These are phyloP conservation scores for Eimeria acervulina DNA, from an alignment of 169 alveolate genomes.

Conservation along the genomic window DNA sequence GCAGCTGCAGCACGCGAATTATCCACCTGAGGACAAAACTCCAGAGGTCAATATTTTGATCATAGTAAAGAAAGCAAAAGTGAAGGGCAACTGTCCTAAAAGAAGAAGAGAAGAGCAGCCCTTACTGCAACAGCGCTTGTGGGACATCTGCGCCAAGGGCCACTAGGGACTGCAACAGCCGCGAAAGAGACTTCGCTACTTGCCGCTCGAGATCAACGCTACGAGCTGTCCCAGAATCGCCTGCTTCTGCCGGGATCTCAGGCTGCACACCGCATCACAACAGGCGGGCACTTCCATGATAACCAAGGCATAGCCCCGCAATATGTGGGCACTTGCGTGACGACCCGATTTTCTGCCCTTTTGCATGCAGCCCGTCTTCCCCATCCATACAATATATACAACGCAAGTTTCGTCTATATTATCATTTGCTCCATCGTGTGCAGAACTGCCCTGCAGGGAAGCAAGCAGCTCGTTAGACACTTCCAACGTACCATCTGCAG, in stretches of 20 bases:
- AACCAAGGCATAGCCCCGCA: background rate
- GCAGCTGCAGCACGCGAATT: background rate
- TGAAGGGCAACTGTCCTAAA: too few relatives aligned
- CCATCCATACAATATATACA: background rate
- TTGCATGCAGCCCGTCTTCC: background rate
- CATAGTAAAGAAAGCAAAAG: background rate
- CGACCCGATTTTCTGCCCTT: background rate
- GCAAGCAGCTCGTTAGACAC: background rate
- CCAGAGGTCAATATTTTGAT: background rate
- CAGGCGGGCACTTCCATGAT: background rate
- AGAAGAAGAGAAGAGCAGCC: background rate
- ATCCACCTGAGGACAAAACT: background rate
- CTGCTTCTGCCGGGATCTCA: background rate
- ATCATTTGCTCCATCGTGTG: background rate
- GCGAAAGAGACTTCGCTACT: constrained; percentile 57
- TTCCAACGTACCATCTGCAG: constrained; percentile 5
- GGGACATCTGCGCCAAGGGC: constrained; percentile 42
- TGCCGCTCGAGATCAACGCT: constrained; percentile 6
- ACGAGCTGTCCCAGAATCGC: background rate
- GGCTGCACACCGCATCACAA: background rate
- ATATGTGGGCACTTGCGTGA: background rate
- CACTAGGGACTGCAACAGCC: constrained; percentile 66
- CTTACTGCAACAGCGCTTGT: constrained; percentile 44
- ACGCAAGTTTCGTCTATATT: background rate
- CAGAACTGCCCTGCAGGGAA: background rate